A percentile compares a stretch with the other conserved stretches of the same genome.
phyloP scores from a whole-genome alignment of 257 asterid genomes.

The Henckelia pumila region DNA sequence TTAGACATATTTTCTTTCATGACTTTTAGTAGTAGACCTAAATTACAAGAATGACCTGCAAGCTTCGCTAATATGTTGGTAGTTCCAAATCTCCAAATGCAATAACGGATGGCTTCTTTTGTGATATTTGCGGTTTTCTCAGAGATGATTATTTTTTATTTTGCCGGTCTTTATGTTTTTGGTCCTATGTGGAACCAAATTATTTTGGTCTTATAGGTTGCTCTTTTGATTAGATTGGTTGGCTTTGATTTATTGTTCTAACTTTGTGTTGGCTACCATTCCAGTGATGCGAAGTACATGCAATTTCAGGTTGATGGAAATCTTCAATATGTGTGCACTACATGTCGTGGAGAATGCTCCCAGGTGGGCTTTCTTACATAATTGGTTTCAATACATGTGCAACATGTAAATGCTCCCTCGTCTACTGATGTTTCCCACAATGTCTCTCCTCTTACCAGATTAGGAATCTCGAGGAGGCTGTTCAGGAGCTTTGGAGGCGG shows the following conservation, averaged over 20 bases:
- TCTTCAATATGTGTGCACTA: slow-evolving; percentile 83
- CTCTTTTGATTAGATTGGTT: slow-evolving; percentile 17
- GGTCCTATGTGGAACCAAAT: background rate
- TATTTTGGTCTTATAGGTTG: background rate
- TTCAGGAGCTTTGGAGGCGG: slow-evolving; percentile 95
- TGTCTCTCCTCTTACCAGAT: slow-evolving; percentile 43
- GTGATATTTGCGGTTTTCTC: background rate
- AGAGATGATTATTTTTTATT: background rate
- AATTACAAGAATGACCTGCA: background rate
- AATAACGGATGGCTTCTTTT: background rate
- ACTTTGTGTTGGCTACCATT: slow-evolving; percentile 19
- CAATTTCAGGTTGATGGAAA: slow-evolving; percentile 91
- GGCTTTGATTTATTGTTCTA: slow-evolving; percentile 13
- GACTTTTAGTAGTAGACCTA: background rate
- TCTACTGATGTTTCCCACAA: slow-evolving; percentile 1
- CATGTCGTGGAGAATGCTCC: slow-evolving; percentile 90
- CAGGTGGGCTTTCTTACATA: slow-evolving; percentile 48
- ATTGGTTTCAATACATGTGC: slow-evolving; percentile 18
- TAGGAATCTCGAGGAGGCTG: slow-evolving; percentile 77
- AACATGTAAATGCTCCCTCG: slow-evolving; percentile 6
- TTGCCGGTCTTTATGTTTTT: background rate
- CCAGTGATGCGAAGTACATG: slow-evolving; percentile 79
- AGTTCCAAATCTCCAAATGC: background rate
- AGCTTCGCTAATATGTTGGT: background rate
- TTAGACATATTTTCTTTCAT: background rate